Base-by-base conservation (phyloP, 257 asterid genomes). In the Ophiorrhiza pumila region DNA sequence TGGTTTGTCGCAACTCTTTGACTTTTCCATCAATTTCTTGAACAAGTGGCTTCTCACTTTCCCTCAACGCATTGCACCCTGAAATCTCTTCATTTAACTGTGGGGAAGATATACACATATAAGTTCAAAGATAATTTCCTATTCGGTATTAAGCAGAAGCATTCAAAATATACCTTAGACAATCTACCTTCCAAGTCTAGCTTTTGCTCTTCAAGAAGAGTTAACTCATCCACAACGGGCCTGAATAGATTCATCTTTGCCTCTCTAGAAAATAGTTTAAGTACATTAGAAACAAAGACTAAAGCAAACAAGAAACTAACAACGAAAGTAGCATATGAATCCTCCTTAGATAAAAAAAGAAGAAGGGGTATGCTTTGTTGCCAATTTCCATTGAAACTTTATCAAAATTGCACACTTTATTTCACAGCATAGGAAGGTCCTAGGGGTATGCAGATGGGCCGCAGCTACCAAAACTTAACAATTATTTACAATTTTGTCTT, bases 1-100 rank as follows among this genome's bases (percentile, higher is more conserved):
- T 89, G 69, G 77, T 84, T 78, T 84, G 90, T 37, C 83, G 83
- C 80, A 90, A 73, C 78, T 89, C 96, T 80, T 83, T 85, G 74
- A 88, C 86, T 79, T 88, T 83, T 59, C 84, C 77, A 14, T 81
- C 87, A 47, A 79, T 63, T 74, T 89, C 96, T 75, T 89, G 91
- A 65, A 93, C 90, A 66, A 82, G 79, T 4, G 92, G 96, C 78
- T 84, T 68, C 78, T 89, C 97, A 57, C 62, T 80, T 83, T 88
- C 91, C 75, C 90, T 85, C 65, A 80, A 71, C 62, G 81, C 88
- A 60, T 87, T 89, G 56, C 59, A 76, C 77, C 83, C 88, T 31
- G 83, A 78, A 70, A 89, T 85, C 82, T 89, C 96, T 39, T 74
- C 85, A 32, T 83, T 77, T 81, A 93, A 77, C 97, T 91, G 84